Evolutionary conservation across 1,284 basidiomycete species (phyloP), one percentile per base, ranked within the genome.

Genomic region (Grifola frondosa): DNA sequence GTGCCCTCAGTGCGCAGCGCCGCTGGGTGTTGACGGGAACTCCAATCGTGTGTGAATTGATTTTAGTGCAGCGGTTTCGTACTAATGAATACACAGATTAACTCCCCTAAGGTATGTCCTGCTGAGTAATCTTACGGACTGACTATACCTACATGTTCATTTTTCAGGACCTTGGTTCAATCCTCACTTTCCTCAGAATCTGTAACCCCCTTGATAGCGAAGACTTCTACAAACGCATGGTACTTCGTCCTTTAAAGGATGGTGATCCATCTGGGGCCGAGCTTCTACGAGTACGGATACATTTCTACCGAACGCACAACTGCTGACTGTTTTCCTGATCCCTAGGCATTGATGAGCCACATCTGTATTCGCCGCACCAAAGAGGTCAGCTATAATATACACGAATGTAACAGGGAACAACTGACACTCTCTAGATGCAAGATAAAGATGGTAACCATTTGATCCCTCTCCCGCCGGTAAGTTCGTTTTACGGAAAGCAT

Each of bases 361-460:
- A 75, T 83, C 12, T 90, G 91, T 41, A 83, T 96, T 33, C 83
- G 91, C 5, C 77, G 91, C 24, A 93, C 90, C 4, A 94, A 94
- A 64, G 88, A 93, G 66, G 87, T 83, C 3, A 24, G 32, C 21
- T 12, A 16, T 17, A 12, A 0, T 25, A 3, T 10, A 3, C 5
- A n/a, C 12, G 11, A 15, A 6, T 6, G 8, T 9, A 8, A 8
- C 17, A 21, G 5, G n/a, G 12, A 30, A 7, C 13, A 16, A 22
- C 23, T 45, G 23, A 50, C 32, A 13, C 7, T 15, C 13, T 31
- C 1, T 58, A 90, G 82, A 92, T 92, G 82, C 85, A 88, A 74
- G 88, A 93, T 59, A 74, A 71, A 8, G 64, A 80, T 10, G 92
- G 91, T 12, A 82, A 84, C 16, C 65, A 73, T 11, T 69, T 95